Conservation (phyloP, 768 basidiomycete species). For the Mycena epipterygia region DNA sequence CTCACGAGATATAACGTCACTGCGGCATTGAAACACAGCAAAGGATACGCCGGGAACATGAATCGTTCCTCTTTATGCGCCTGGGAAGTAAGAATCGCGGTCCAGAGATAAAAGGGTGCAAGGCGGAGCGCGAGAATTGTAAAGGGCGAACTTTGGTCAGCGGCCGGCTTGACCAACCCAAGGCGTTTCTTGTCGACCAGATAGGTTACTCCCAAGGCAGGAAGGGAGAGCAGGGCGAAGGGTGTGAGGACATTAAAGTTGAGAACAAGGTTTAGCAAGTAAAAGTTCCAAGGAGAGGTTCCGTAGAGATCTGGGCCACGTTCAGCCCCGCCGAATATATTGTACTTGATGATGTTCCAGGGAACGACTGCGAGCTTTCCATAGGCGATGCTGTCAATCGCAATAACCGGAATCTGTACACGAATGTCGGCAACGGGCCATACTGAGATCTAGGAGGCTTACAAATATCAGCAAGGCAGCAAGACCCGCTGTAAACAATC, state of each 20-base stretch:
- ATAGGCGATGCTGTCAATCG: slow-evolving; percentile 89
- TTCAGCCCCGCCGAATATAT: slow-evolving; percentile 84
- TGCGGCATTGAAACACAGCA: slow-evolving; percentile 95
- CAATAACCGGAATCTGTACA: slow-evolving; percentile 84
- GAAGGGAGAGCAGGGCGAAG: slow-evolving; percentile 86
- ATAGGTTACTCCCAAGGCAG: slow-evolving; percentile 82
- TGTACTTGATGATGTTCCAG: slow-evolving; percentile 95
- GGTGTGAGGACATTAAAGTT: slow-evolving; percentile 94
- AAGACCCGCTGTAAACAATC: slow-evolving; percentile 66
- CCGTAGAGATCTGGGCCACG: slow-evolving; percentile 96
- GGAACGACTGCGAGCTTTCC: slow-evolving; percentile 84
- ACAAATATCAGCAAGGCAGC: slow-evolving; percentile 76
- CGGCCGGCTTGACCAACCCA: slow-evolving; percentile 62
- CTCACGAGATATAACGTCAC: slow-evolving; percentile 87
- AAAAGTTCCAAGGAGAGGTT: slow-evolving; percentile 89
- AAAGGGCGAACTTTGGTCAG: slow-evolving; percentile 83
- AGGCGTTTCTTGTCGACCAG: slow-evolving; percentile 83
- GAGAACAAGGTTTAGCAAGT: slow-evolving; percentile 88
- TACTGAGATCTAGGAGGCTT: slow-evolving; percentile 42
- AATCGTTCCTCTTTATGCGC: slow-evolving; percentile 99
- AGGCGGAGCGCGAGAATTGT: slow-evolving; percentile 82
- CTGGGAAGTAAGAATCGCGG: slow-evolving; percentile 82
- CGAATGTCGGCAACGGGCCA: slow-evolving; percentile 2
- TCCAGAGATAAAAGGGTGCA: slow-evolving; percentile 95
- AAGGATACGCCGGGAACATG: slow-evolving; percentile 93